Evolutionary conservation across 495 filamentous ascomycete genomes (phyloP).

Genomic region (Cercophora sp.): DNA sequence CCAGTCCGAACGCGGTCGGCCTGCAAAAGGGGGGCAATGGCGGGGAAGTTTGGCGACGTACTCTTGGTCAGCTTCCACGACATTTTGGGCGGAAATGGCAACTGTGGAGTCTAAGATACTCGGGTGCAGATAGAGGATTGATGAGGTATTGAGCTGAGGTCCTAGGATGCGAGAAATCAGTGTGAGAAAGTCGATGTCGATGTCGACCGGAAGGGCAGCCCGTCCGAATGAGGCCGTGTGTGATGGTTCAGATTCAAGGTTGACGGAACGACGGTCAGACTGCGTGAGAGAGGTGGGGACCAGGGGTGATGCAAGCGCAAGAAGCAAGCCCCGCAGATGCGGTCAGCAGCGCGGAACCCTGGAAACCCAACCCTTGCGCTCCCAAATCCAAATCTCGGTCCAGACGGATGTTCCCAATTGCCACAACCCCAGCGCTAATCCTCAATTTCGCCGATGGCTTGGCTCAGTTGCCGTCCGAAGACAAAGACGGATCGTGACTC

Average conservation of each 20-base stretch:
- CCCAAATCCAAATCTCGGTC: background rate
- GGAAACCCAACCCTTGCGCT: background rate
- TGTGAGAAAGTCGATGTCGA: conserved; percentile 1
- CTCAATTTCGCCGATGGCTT: background rate
- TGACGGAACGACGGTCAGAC: conserved; percentile 20
- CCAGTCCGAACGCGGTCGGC: background rate
- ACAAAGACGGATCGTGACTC: too few species aligned
- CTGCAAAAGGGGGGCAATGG: background rate
- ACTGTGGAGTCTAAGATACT: conserved; percentile 4
- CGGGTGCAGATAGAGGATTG: conserved; percentile 6
- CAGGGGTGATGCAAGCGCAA: conserved; percentile 6
- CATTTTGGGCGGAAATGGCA: conserved; percentile 47
- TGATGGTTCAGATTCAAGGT: conserved; percentile 11
- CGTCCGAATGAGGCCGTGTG: conserved; percentile 5
- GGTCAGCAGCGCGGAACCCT: conserved; percentile 11
- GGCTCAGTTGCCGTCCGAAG: too few species aligned
- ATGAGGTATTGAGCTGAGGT: conserved; percentile 10
- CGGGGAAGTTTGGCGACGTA: conserved; percentile 17
- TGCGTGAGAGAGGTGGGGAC: conserved; percentile 8
- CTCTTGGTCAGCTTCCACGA: conserved; percentile 82
- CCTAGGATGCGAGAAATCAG: conserved; percentile 12
- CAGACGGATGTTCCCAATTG: background rate
- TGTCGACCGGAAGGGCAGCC: conserved; percentile 2
- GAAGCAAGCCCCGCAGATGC: conserved; percentile 16
- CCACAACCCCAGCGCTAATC: too few species aligned